These are phyloP conservation scores for Fraxinus paxiana DNA, from an alignment of 305 asterid genomes.

Conservation along the genomic window DNA sequence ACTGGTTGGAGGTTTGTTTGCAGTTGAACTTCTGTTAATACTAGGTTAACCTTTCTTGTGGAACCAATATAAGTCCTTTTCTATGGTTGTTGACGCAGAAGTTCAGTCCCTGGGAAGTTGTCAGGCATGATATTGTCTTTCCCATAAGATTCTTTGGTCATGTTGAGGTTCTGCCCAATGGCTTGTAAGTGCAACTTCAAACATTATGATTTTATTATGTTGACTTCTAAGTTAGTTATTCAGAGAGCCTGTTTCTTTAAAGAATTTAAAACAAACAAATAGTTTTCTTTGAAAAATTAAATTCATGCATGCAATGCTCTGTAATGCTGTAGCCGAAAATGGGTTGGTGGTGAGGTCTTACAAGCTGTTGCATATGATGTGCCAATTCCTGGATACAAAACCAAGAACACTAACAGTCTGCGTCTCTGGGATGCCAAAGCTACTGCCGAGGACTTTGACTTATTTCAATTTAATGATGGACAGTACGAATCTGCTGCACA, in stretches of 20 bases:
- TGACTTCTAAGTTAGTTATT: not conserved
- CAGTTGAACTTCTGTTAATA: conserved; percentile 20
- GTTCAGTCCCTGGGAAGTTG: conserved; percentile 98
- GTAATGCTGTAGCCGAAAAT: conserved; percentile 58
- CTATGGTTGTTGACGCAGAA: conserved; percentile 53
- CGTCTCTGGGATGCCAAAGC: conserved; percentile 99
- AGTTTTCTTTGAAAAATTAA: conserved; percentile 18
- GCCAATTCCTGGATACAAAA: conserved; percentile 97
- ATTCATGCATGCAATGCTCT: conserved; percentile 21
- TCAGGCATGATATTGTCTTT: conserved; percentile 85
- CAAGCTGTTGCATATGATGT: conserved; percentile 98
- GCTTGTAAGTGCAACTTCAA: conserved; percentile 68
- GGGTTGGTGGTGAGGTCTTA: conserved; percentile 95
- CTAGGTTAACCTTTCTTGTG: conserved; percentile 19
- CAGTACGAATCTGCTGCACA: conserved; percentile 88
- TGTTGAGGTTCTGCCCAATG: conserved; percentile 77
- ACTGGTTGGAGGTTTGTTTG: conserved; percentile 89
- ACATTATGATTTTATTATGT: conserved; percentile 22
- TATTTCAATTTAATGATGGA: conserved; percentile 93
- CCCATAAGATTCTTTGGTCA: conserved; percentile 89
- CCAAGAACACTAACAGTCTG: conserved; percentile 92
- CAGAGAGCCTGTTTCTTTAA: not conserved
- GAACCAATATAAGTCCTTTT: conserved; percentile 14
- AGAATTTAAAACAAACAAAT: not conserved
- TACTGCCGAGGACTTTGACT: conserved; percentile 68